Evolutionary conservation across 176 grass and related monocot genomes (phyloP).

Genomic region (Ananas comosus): DNA sequence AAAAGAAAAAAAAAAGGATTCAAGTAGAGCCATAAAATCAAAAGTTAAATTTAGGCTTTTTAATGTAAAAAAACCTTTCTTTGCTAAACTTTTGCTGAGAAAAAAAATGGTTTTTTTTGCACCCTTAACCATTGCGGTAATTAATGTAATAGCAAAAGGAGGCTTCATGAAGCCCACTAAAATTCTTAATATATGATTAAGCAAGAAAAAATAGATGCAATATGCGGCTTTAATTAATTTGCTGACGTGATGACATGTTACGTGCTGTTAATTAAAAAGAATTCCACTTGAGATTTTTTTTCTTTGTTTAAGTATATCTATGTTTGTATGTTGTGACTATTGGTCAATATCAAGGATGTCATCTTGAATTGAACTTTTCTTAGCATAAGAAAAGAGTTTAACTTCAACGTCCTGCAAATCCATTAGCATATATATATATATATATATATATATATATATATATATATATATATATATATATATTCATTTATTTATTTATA

Average conservation of each 20-base stretch:
- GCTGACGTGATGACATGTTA: not conserved
- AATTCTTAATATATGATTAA: not conserved
- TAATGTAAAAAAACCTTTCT: too few species aligned
- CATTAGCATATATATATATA: not conserved
- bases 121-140: not conserved
- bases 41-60: too few species aligned
- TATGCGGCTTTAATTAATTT: not conserved
- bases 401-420: too few species aligned
- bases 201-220: not conserved
- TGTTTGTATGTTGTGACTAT: too few species aligned
- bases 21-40: too few species aligned
- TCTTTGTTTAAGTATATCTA: not conserved
- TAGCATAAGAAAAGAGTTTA: too few species aligned
- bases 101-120: not conserved
- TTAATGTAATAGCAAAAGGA: not conserved
- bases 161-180: not conserved
- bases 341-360: too few species aligned
- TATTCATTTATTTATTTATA: not conserved
- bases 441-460: not conserved
- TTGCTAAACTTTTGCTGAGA: too few species aligned
- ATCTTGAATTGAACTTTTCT: too few species aligned
- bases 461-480: not conserved
- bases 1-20: too few species aligned
- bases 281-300: not conserved
- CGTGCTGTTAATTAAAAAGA: not conserved